phyloP scores from a whole-genome alignment of 1,139 yeast genomes.

The Lodderomyces metapsilosis region DNA sequence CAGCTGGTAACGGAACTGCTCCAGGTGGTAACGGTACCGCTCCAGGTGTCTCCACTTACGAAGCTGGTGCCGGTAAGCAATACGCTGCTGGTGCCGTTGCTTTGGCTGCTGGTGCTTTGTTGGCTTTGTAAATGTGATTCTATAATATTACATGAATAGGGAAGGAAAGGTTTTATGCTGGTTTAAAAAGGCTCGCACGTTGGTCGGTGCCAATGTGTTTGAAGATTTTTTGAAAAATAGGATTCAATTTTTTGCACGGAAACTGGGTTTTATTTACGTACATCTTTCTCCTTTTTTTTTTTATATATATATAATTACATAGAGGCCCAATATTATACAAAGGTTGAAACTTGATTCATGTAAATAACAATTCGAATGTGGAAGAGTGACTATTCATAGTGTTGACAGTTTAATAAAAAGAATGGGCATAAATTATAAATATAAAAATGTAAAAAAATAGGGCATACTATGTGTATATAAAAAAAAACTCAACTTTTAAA shows the following conservation, averaged over 20 bases:
- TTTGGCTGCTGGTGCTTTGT: constrained; percentile 52
- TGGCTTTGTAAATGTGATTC: constrained; percentile 40
- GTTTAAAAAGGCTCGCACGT: background rate
- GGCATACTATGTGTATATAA: background rate
- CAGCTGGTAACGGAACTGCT: constrained; percentile 11
- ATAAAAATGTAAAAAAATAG: no score
- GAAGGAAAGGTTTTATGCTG: no score
- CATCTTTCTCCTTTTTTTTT: no score
- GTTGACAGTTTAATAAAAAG: no score
- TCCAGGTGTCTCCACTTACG: constrained; percentile 38
- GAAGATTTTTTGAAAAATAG: background rate
- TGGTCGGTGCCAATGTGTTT: background rate
- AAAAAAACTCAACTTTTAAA: background rate
- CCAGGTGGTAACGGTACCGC: constrained; percentile 15
- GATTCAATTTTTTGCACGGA: constrained; percentile 2
- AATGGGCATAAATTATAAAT: background rate
- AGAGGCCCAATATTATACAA: background rate
- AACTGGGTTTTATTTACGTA: constrained; percentile 2
- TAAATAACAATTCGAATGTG: background rate
- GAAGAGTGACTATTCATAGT: no score
- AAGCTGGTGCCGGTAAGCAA: constrained; percentile 36
- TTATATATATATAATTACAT: background rate
- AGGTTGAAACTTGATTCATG: background rate
- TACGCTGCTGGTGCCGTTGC: constrained; percentile 49
- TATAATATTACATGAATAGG: background rate